These are phyloP conservation scores for Coemansia umbellata DNA, from an alignment of 192 early-diverging fungal species.

Conservation along the genomic window DNA sequence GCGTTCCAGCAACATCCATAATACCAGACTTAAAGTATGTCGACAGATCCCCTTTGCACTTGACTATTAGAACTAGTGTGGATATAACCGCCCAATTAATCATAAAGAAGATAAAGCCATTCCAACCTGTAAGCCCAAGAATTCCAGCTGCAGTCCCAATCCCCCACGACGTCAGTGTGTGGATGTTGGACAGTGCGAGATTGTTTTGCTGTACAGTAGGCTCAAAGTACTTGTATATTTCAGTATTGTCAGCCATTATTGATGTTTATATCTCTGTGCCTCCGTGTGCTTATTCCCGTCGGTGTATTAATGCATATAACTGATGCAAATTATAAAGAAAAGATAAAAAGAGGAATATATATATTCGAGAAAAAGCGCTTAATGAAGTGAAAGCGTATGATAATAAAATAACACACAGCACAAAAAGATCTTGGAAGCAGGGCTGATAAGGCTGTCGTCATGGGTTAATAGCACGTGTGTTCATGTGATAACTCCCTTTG, in stretches of 20 bases:
- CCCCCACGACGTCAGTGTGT: conserved; percentile 49
- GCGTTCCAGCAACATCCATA: conserved; percentile 44
- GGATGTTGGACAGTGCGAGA: conserved; percentile 46
- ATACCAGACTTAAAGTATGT: conserved; percentile 57
- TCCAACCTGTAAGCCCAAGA: conserved; percentile 76
- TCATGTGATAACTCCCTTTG: no score
- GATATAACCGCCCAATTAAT: conserved; percentile 63
- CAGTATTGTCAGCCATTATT: conserved; percentile 30
- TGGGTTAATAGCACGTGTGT: no score
- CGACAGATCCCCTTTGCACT: conserved; percentile 54
- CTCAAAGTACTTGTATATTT: conserved; percentile 52
- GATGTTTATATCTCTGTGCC: not conserved
- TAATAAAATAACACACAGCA: no score
- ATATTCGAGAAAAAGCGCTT: not conserved
- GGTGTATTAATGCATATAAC: not conserved
- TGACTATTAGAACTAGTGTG: conserved; percentile 56
- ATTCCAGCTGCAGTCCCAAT: conserved; percentile 85
- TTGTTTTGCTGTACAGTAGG: conserved; percentile 50
- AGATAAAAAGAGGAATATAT: not conserved
- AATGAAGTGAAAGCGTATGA: no score
- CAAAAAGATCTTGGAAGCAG: no score
- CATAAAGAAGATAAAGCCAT: conserved; percentile 82
- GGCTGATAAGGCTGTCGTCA: no score
- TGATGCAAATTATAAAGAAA: not conserved
- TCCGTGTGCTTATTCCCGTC: not conserved